Evolutionary conservation across 108 stramenopile genomes (phyloP).

Genomic region (Skeletonema marinoi): DNA sequence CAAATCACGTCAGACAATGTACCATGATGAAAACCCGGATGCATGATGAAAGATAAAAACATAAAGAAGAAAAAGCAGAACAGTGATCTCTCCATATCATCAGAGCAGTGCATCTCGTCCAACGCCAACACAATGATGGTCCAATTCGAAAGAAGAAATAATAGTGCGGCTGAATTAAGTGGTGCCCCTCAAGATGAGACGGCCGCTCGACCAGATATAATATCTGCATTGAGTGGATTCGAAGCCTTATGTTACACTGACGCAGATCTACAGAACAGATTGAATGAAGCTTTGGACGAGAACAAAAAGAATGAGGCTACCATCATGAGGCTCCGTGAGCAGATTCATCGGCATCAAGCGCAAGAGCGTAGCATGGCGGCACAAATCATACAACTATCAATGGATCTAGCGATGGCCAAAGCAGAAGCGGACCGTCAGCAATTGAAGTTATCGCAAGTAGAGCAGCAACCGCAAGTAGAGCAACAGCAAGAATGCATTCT

Average conservation of each 20-base stretch:
- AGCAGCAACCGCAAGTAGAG: background rate
- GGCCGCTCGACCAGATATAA: background rate
- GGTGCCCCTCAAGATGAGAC: background rate
- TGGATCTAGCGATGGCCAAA: background rate
- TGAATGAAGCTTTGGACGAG: background rate
- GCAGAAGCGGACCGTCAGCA: background rate
- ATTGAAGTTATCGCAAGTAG: background rate
- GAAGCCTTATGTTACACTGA: background rate
- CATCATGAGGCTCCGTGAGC: background rate
- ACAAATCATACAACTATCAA: background rate
- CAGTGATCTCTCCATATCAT: too few relatives aligned
- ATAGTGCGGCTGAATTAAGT: too few relatives aligned
- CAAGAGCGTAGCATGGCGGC: background rate
- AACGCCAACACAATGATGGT: background rate
- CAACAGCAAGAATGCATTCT: background rate
- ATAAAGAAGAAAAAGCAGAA: too few relatives aligned
- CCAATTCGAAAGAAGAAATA: background rate
- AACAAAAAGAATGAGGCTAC: background rate
- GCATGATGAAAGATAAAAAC: too few relatives aligned
- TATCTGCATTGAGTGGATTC: background rate
- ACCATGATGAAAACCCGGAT: too few relatives aligned
- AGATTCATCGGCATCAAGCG: background rate
- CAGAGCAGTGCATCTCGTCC: too few relatives aligned
- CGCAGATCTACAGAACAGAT: background rate
- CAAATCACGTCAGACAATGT: too few relatives aligned